Conservation (phyloP, 805 yeast species). For the Kodamaea kaohsiungensis region DNA sequence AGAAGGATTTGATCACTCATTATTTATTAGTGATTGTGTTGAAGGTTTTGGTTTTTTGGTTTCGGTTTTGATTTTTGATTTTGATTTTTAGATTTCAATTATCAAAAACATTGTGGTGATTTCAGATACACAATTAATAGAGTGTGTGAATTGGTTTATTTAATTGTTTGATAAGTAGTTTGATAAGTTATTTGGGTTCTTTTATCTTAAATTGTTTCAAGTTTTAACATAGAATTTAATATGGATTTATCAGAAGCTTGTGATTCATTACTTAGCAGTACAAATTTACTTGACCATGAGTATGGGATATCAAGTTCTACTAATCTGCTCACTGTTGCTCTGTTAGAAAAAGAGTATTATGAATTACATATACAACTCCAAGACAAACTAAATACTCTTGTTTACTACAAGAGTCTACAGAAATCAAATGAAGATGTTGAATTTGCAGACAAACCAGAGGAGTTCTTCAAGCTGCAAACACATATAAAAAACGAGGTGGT, state of each 20-base stretch:
- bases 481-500: conserved; percentile 2
- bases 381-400: conserved; percentile 25
- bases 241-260: conserved; percentile 20
- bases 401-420: conserved; percentile 28
- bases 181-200: background rate
- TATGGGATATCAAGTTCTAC: conserved; percentile 32
- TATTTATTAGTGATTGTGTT: background rate
- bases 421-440: conserved; percentile 6
- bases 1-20: conserved; percentile 7
- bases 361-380: conserved; percentile 24
- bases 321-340: conserved; percentile 9
- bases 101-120: background rate
- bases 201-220: background rate
- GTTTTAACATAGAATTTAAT: background rate
- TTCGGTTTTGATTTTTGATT: background rate
- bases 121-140: too few species aligned
- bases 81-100: background rate
- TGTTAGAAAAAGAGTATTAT: conserved; percentile 29
- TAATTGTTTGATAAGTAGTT: too few species aligned
- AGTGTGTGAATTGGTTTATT: too few species aligned
- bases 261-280: conserved; percentile 21
- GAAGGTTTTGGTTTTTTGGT: background rate
- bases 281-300: conserved; percentile 28
- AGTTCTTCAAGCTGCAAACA: conserved; percentile 4
- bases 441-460: background rate